phyloP scores from a whole-genome alignment of 148 eudicot genomes.

The Camellia sinensis region DNA sequence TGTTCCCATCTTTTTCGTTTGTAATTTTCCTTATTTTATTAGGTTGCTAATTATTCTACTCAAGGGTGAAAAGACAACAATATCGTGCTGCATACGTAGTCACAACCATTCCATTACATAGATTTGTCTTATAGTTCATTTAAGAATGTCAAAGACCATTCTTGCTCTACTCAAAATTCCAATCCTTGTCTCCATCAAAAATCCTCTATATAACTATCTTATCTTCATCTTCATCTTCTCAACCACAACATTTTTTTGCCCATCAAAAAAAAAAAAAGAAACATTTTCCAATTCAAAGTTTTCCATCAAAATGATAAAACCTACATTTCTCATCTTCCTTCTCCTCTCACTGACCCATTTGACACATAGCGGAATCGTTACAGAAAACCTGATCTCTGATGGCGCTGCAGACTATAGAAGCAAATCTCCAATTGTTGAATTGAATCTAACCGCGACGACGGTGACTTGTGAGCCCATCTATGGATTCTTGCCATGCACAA shows the following conservation, averaged over 20 bases:
- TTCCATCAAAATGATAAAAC: neutral
- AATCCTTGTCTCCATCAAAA: neutral
- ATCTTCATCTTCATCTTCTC: neutral
- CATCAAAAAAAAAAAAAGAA: too few species aligned
- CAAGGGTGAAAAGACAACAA: too few species aligned
- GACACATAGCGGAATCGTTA: neutral
- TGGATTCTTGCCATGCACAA: slow-evolving; percentile 46
- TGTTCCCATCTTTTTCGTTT: too few species aligned
- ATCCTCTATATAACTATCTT: neutral
- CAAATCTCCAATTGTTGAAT: neutral
- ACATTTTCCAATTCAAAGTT: neutral
- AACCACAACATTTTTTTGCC: neutral
- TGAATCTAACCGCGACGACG: slow-evolving; percentile 6
- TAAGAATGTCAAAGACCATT: too few species aligned
- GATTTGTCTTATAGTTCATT: too few species aligned
- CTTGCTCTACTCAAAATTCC: too few species aligned
- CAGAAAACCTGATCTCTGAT: slow-evolving; percentile 1
- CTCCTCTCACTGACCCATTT: neutral
- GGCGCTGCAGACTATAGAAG: neutral
- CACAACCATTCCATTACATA: too few species aligned
- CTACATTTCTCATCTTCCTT: neutral
- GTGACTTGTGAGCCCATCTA: slow-evolving; percentile 39
- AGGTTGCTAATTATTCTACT: too few species aligned
- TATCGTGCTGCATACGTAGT: too few species aligned
- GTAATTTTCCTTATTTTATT: too few species aligned